Conservation (phyloP, 108 stramenopile species). For the Skeletonema menzelii region DNA sequence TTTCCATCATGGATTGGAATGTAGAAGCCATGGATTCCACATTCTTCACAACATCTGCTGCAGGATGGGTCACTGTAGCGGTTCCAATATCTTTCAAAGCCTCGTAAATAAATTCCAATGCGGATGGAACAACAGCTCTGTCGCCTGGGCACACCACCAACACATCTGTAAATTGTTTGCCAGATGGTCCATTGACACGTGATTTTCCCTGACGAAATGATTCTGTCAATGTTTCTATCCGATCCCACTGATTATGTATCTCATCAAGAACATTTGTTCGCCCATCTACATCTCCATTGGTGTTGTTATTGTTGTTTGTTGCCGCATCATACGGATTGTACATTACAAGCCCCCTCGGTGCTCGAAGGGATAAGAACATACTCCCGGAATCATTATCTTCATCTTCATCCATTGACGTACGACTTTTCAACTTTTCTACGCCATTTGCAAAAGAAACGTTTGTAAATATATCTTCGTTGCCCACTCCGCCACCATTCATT, state of each 20-base stretch:
- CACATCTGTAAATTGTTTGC: conserved; percentile 67
- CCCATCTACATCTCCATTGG: conserved; percentile 6
- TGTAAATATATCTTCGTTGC: conserved; percentile 2
- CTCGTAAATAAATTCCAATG: conserved; percentile 73
- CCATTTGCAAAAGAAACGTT: conserved; percentile 36
- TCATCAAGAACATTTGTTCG: conserved; percentile 60
- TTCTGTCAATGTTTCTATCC: conserved; percentile 58
- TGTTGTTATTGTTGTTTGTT: not conserved
- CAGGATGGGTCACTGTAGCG: not conserved
- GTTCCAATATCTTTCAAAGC: conserved; percentile 50
- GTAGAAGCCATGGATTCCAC: conserved; percentile 38
- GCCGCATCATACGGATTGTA: conserved; percentile 14
- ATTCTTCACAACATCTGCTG: conserved; percentile 2
- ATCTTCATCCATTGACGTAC: conserved; percentile 11
- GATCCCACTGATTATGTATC: conserved; percentile 74
- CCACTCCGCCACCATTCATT: not conserved
- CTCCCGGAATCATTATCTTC: conserved; percentile 39
- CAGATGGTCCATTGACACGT: conserved; percentile 52
- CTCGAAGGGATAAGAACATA: conserved; percentile 79
- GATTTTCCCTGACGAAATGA: conserved; percentile 60
- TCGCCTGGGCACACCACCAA: conserved; percentile 67
- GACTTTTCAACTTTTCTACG: not conserved
- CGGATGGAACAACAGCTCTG: conserved; percentile 45
- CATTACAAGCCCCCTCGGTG: conserved; percentile 62
- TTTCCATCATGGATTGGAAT: conserved; percentile 41